Conservation (phyloP, 805 yeast genomes). For the Saturnispora besseyi region DNA sequence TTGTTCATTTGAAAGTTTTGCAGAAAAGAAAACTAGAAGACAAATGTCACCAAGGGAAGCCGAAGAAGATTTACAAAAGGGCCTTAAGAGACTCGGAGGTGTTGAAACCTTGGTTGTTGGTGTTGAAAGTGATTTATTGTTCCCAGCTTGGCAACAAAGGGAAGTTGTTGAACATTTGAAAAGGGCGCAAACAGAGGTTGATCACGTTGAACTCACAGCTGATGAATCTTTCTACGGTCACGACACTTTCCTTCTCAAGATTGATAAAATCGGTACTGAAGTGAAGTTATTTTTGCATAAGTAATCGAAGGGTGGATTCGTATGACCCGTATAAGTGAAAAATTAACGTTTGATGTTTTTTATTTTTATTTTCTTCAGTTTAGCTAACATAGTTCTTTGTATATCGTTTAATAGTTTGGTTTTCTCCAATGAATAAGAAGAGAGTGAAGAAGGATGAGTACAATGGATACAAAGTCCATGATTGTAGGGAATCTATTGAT, state of each 20-base stretch:
- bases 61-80: slow-evolving; percentile 51
- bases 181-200: slow-evolving; percentile 32
- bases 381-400: background rate
- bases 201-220: slow-evolving; percentile 66
- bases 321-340: background rate
- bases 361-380: background rate
- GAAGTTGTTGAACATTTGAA: slow-evolving; percentile 61
- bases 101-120: slow-evolving; percentile 73
- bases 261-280: slow-evolving; percentile 73
- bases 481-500: slow-evolving; percentile 5
- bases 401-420: background rate
- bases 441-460: slow-evolving; percentile 4
- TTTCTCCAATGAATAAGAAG: background rate
- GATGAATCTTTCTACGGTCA: slow-evolving; percentile 82
- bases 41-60: slow-evolving; percentile 44
- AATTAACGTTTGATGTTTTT: background rate
- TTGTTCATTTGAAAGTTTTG: slow-evolving; percentile 41
- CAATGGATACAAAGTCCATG: slow-evolving; percentile 3
- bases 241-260: slow-evolving; percentile 77
- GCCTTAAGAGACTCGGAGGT: slow-evolving; percentile 53
- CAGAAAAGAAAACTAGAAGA: slow-evolving; percentile 40
- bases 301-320: background rate
- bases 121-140: slow-evolving; percentile 84
- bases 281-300: slow-evolving; percentile 44
- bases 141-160: slow-evolving; percentile 91